Conservation (phyloP, 2,329 filamentous ascomycete species). For the Aspergillus fumigatiaffinis region DNA sequence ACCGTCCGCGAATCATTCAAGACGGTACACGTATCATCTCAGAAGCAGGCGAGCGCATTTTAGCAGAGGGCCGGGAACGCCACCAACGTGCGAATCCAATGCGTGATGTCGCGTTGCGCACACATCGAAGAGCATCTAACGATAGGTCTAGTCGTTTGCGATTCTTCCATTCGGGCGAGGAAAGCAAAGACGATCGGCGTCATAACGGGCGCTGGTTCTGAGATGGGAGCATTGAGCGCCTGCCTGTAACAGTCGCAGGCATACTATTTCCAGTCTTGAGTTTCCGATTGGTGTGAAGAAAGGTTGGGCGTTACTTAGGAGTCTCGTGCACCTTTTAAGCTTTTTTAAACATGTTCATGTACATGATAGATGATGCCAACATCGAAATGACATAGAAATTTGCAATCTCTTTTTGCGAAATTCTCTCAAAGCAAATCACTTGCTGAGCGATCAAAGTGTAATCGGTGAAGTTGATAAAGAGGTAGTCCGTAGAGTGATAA, state of each 20-base stretch:
- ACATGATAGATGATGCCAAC: not conserved
- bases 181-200: not conserved
- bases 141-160: conserved; percentile 5
- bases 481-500: not conserved
- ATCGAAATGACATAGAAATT: not conserved
- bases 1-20: conserved; percentile 22
- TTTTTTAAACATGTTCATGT: not conserved
- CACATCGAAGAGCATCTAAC: conserved; percentile 3
- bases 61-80: conserved; percentile 11
- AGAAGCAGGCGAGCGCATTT: conserved; percentile 16
- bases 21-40: conserved; percentile 21
- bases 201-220: not conserved
- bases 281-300: not conserved
- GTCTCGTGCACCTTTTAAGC: not conserved
- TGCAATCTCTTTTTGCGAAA: not conserved
- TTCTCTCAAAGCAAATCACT: not conserved
- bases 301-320: not conserved
- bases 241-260: not conserved
- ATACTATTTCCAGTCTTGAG: not conserved
- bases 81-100: conserved; percentile 7
- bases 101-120: conserved; percentile 3
- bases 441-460: not conserved
- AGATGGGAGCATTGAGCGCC: not conserved
- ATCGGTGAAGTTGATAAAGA: not conserved
- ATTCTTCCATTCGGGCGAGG: conserved; percentile 1